Evolutionary conservation across 2,329 filamentous ascomycete genomes (phyloP), one percentile per base, ranked within the genome.

Genomic region (Aspergillus texensis): DNA sequence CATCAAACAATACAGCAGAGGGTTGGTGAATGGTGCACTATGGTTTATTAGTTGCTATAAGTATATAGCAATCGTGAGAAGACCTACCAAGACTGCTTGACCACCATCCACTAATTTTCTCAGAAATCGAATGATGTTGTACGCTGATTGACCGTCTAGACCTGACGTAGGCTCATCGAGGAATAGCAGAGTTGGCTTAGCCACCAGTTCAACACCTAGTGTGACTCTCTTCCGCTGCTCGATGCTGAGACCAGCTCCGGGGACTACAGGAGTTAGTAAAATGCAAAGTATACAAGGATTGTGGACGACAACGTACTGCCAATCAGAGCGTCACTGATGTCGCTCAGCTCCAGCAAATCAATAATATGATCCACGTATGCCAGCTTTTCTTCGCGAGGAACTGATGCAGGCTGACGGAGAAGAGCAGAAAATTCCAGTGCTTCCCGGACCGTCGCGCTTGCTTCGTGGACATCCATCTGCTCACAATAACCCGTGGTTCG

Each of bases 11-110:
- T 11, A 88, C 84, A 0, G 88, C 86, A 1, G 87, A 89, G 0
- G 89, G 89, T 73, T 91, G 89, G 68, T 91, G 89, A 46, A 91
- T 91, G 0, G 89, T 91, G 64, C 75, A 77, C 73, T 76, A 21
- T 6, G 5, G 1, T 10, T 16, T 4, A 6, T 46, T 9, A 30
- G 24, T 2, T 6, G 2, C 32, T 68, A 39, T 70, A 14, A 8
- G n/a, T 52, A 19, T 6, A 24, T 1, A 19, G 3, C 52, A 11
- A 6, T 8, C 41, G 32, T 16, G 52, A 11, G 50, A 11, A 12
- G 19, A 63, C 67, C 61, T 62, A 88, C 87, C 1, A 91, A 78
- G 1, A 91, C 85, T 5, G 89, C 88, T 68, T 91, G 89, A 0
- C 89, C 89, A 2, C 83, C 84, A 56, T 87, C 84, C 9, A 89